These are phyloP conservation scores for Yamadazyma tumulicola DNA, from an alignment of 805 yeast genomes.

Conservation along the genomic window DNA sequence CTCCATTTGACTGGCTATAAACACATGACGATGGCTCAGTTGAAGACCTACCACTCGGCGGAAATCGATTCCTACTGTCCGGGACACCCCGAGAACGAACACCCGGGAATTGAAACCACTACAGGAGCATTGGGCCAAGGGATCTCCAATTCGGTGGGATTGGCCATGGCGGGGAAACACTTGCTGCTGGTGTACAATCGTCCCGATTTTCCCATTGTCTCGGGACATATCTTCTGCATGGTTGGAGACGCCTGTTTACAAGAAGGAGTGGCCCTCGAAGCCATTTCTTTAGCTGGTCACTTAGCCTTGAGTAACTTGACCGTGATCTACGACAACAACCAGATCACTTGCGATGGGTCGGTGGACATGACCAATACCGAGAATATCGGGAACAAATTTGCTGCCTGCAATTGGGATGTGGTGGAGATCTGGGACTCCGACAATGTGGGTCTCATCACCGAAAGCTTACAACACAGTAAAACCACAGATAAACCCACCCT, in stretches of 20 bases:
- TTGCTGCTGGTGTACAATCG: conserved; percentile 31
- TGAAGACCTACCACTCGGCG: conserved; percentile 29
- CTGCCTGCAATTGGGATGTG: conserved; percentile 34
- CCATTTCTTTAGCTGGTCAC: conserved; percentile 38
- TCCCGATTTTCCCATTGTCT: conserved; percentile 25
- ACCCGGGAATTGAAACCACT: conserved; percentile 35
- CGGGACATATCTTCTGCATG: conserved; percentile 28
- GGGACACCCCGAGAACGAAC: conserved; percentile 41
- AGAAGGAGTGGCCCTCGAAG: conserved; percentile 39
- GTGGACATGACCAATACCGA: conserved; percentile 31
- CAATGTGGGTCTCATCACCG: conserved; percentile 24
- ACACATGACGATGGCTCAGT: conserved; percentile 30
- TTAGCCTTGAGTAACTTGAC: conserved; percentile 32
- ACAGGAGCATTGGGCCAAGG: conserved; percentile 45
- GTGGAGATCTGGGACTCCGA: conserved; percentile 28
- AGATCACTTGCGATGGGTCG: conserved; percentile 35
- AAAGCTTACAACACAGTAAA: conserved; percentile 32
- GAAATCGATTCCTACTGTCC: conserved; percentile 26
- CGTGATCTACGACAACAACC: conserved; percentile 36
- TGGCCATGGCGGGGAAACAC: conserved; percentile 36
- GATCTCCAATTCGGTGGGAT: conserved; percentile 36
- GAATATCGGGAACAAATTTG: conserved; percentile 27
- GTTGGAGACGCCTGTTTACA: conserved; percentile 41
- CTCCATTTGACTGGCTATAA: conserved; percentile 29
- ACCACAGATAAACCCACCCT: conserved; percentile 30